phyloP scores from a whole-genome alignment of 2,329 filamentous ascomycete species.

The Didymella sp. region DNA sequence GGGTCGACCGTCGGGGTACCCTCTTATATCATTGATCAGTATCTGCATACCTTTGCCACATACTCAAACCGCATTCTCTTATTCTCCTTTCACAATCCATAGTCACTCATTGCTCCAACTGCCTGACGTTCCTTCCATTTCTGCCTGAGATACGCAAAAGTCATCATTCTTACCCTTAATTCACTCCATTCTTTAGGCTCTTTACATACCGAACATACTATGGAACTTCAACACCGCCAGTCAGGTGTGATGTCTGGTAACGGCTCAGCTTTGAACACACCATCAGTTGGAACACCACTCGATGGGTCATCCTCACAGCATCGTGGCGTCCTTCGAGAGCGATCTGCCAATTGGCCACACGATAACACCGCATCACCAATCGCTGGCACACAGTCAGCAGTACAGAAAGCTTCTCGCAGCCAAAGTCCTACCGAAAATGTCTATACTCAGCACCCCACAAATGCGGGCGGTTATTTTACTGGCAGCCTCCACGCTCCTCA shows the following conservation, averaged over 20 bases:
- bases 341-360: constrained; percentile 52
- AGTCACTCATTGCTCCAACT: constrained; percentile 56
- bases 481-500: constrained; percentile 36
- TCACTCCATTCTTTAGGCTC: constrained; percentile 35
- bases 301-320: constrained; percentile 26
- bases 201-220: constrained; percentile 36
- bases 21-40: constrained; percentile 44
- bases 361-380: constrained; percentile 30
- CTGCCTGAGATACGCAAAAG: constrained; percentile 42
- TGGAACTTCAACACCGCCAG: constrained; percentile 47
- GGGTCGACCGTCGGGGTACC: constrained; percentile 29
- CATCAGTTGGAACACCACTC: constrained; percentile 31
- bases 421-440: constrained; percentile 38
- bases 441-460: constrained; percentile 27
- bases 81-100: constrained; percentile 41
- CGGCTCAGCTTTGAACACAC: constrained; percentile 46
- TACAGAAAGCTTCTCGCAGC: constrained; percentile 43
- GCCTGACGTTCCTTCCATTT: constrained; percentile 52
- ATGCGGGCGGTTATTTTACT: constrained; percentile 35
- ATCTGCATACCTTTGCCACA: constrained; percentile 34
- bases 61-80: constrained; percentile 30
- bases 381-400: constrained; percentile 15
- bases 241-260: constrained; percentile 54
- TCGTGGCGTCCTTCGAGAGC: constrained; percentile 50
- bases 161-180: constrained; percentile 49